These are phyloP conservation scores for Zoysia matrella DNA, from an alignment of 202 grass and related monocot species.

Conservation along the genomic window DNA sequence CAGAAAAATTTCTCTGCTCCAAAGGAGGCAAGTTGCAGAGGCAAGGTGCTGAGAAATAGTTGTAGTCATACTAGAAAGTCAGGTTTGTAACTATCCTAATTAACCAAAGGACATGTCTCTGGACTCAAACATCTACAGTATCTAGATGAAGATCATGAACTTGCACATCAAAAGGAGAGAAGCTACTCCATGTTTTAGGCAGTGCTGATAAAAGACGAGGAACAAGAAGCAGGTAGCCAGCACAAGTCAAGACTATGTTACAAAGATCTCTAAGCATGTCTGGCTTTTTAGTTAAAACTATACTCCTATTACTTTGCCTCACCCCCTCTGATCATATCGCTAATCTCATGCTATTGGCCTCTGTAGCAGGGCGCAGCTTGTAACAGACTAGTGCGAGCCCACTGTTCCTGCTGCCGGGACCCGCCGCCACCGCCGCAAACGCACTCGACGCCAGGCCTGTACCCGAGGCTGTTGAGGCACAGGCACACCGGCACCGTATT, in stretches of 20 bases:
- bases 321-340: neutral
- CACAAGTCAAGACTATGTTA: slow-evolving; percentile 47
- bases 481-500: slow-evolving; percentile 60
- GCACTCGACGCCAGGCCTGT: slow-evolving; percentile 61
- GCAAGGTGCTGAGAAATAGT: neutral
- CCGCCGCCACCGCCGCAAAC: slow-evolving; percentile 43
- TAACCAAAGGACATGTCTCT: neutral
- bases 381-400: slow-evolving; percentile 23
- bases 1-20: no score
- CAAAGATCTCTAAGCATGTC: slow-evolving; percentile 50
- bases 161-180: neutral
- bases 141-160: slow-evolving; percentile 32
- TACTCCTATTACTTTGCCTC: neutral
- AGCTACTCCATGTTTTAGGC: neutral
- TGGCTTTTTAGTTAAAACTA: slow-evolving; percentile 42
- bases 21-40: neutral
- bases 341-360: slow-evolving; percentile 51
- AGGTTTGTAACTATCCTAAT: neutral
- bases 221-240: neutral
- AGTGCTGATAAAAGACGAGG: slow-evolving; percentile 16
- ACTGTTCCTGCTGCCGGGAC: slow-evolving; percentile 40
- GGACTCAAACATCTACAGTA: neutral
- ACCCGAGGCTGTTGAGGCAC: slow-evolving; percentile 70
- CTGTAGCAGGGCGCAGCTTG: slow-evolving; percentile 31
- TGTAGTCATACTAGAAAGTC: neutral